Evolutionary conservation across 2,329 filamentous ascomycete genomes (phyloP).

Genomic region (Talaromyces sp.): DNA sequence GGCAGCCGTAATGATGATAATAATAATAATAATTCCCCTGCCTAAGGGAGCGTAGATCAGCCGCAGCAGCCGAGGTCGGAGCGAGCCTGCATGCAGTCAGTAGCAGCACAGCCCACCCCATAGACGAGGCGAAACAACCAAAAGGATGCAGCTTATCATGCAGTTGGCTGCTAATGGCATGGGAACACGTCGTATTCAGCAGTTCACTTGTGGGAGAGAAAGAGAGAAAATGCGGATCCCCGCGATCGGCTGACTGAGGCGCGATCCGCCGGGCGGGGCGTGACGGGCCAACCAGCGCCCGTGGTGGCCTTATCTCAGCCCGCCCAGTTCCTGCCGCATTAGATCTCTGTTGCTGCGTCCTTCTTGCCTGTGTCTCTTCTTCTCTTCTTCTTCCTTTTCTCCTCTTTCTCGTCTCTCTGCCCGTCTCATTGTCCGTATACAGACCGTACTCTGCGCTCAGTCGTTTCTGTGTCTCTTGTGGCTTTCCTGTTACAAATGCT

Average conservation of each 20-base stretch:
- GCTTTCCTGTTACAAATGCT: background rate
- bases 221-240: background rate
- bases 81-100: background rate
- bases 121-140: background rate
- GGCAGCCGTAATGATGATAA: background rate
- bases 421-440: background rate
- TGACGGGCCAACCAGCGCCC: background rate
- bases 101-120: background rate
- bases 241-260: background rate
- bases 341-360: background rate
- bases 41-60: background rate
- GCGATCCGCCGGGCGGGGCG: background rate
- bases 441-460: background rate
- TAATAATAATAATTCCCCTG: background rate
- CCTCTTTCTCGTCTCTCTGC: background rate
- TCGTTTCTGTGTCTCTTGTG: background rate
- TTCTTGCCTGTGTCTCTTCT: background rate
- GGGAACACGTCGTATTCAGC: background rate
- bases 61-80: background rate
- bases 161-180: background rate
- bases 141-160: background rate
- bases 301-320: background rate
- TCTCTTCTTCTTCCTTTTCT: background rate
- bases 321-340: background rate
- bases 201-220: background rate